Base-by-base conservation (phyloP, 768 basidiomycete genomes). In the Leccinellum albellum region DNA sequence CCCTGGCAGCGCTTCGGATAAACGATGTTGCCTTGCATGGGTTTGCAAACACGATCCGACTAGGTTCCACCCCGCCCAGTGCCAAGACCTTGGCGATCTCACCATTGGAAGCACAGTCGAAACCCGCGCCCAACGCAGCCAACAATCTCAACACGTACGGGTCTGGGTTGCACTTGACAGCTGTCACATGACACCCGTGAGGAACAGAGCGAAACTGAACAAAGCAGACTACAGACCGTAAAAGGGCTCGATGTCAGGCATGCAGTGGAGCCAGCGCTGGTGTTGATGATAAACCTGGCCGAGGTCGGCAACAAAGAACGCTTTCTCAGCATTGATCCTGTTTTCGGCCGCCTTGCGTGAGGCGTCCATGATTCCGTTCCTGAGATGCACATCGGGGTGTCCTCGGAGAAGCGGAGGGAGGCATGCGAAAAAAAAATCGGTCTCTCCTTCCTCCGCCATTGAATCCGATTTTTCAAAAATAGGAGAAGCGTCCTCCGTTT, bases 111-210 rank as follows among this genome's bases (percentile, higher is more conserved):
- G 97, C 97, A 66, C 97, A 98, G 73, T 99, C 97, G 75, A 99
- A 99, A 15, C 94, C 94, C 2, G 91, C 78, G 26, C 97, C 97
- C 50, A 98, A 76, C 29, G 91, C 84, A 17, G 92, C 91, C 42
- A 99, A 83, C 50, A 99, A 82, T 58, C 94, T 87, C 51, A 98
- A 79, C 56, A 99, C 86, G 67, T 92, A 92, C 4, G 94, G 94
- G 67, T 98, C 96, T 21, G 97, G 96, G 77, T 99, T 99, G 76
- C 94, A 97, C 77, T 99, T 99, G 68, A 98, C 85, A 58, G 97
- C 94, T 94, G 69, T 54, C 62, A 60, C 60, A 51, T 21, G 59
- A 63, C 58, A 29, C 17, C 53, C 49, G 60, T 69, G 58, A 69
- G 66, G 47, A 66, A 67, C 64, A 67, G 59, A 65, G 67, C 61